Evolutionary conservation across 192 early-diverging fungal species (phyloP).

Genomic region (Globomyces pollinis-pini): DNA sequence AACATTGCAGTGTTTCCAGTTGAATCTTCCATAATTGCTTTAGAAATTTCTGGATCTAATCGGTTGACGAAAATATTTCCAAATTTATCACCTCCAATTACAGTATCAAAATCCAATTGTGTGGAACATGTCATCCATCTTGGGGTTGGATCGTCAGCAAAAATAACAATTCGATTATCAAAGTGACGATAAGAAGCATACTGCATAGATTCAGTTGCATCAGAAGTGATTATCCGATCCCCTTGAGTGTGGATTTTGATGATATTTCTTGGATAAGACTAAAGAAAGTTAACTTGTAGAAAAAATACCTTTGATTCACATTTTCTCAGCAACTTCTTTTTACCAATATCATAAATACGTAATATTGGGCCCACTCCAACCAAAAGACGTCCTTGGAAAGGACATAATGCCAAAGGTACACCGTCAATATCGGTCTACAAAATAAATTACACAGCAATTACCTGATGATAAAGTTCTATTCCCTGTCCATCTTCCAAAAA

Average conservation of each 20-base stretch:
- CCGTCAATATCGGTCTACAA: conserved; percentile 77
- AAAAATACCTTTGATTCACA: conserved; percentile 73
- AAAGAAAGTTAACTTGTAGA: no score
- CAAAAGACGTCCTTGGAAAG: conserved; percentile 80
- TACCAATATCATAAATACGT: conserved; percentile 89
- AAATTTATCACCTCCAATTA: conserved; percentile 93
- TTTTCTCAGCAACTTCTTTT: conserved; percentile 80
- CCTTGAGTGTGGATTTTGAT: conserved; percentile 68
- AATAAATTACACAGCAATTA: neutral
- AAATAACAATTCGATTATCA: conserved; percentile 78
- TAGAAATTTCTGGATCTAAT: conserved; percentile 51
- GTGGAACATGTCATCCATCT: conserved; percentile 72
- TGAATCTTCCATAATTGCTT: conserved; percentile 80
- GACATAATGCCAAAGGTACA: conserved; percentile 69
- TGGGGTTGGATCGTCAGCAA: conserved; percentile 88
- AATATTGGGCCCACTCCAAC: conserved; percentile 83
- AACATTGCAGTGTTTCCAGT: conserved; percentile 73
- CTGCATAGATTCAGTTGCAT: conserved; percentile 81
- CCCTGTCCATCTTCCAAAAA: conserved; percentile 45
- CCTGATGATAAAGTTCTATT: conserved; percentile 61
- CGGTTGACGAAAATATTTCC: conserved; percentile 83
- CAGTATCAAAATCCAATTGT: conserved; percentile 89
- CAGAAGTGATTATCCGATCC: conserved; percentile 74
- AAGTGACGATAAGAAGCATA: conserved; percentile 63
- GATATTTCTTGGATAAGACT: conserved; percentile 68